Evolutionary conservation across 768 basidiomycete genomes (phyloP), one percentile per base, ranked within the genome.

Genomic region (Tremella mesenterica): DNA sequence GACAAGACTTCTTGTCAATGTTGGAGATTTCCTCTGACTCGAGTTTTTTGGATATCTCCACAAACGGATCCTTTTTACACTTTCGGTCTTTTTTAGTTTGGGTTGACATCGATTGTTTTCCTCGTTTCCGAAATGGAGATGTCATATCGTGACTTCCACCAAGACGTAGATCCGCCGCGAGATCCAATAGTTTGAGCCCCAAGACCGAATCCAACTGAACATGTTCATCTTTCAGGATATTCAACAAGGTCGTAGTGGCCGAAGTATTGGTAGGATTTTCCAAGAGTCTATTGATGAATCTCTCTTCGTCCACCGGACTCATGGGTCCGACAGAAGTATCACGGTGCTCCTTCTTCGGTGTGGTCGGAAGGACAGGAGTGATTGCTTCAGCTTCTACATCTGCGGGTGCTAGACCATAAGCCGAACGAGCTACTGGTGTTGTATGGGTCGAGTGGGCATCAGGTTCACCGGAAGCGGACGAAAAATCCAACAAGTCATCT

Each of bases 161-260:
- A n/a, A 13, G 39, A 4, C 50, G 50, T 4, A 64, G 44, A 10
- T 48, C 54, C 25, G 57, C 43, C 20, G 55, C 57, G 14, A 64
- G 54, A 27, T 59, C 58, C 27, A 64, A 51, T 18, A 64, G 46
- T 44, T 59, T 60, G 44, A 64, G 52, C 2, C 63, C 63, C 18
- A 61, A 50, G 1, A 52, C 49, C 6, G 59, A 50, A 33, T 60
- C 63, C 9, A 60, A 54, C 14, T 29, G 48, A 47, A 64, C 57
- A 20, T 51, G 29, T 26, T 64, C 63, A 14, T 52, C 52, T 38
- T 59, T 41, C 38, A 64, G 44, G 28, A 61, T 64, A 2, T 31
- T 29, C 6, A 61, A 36, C 4, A 64, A 50, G 8, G 44, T 48
- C 18, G 14, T 50, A 4, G 63, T 56, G 4, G 57, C 56, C 1